Evolutionary conservation across 2,329 filamentous ascomycete species (phyloP).

Genomic region (Raffaelea ambrosiae): DNA sequence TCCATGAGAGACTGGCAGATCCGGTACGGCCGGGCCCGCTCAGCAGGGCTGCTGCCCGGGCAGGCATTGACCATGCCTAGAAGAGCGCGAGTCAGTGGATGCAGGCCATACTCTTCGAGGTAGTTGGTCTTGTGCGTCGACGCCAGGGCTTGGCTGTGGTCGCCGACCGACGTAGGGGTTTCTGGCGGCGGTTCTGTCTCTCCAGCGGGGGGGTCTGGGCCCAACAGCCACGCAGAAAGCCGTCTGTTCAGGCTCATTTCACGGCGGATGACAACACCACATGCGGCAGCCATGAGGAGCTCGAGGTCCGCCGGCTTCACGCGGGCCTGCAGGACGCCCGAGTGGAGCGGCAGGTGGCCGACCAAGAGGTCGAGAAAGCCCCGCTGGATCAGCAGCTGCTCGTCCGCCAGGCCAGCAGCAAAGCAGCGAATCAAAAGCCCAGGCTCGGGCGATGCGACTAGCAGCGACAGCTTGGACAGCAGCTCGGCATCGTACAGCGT

Average conservation of each 20-base stretch:
- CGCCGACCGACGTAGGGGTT: constrained; percentile 28
- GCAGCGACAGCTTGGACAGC: constrained; percentile 46
- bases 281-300: constrained; percentile 70
- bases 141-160: constrained; percentile 32
- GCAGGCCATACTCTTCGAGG: constrained; percentile 72
- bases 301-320: constrained; percentile 71
- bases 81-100: constrained; percentile 64
- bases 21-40: constrained; percentile 76
- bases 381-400: constrained; percentile 84
- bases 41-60: constrained; percentile 37
- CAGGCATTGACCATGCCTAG: constrained; percentile 62
- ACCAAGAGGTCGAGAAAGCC: constrained; percentile 91
- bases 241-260: constrained; percentile 96
- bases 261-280: constrained; percentile 77
- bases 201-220: constrained; percentile 49
- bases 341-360: constrained; percentile 78
- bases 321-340: constrained; percentile 66
- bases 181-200: constrained; percentile 21
- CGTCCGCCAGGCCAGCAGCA: constrained; percentile 77
- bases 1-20: constrained; percentile 96
- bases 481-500: constrained; percentile 28
- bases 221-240: constrained; percentile 93
- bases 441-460: constrained; percentile 83
- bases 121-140: constrained; percentile 62
- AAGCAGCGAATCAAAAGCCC: constrained; percentile 87